A percentile compares a stretch with the other conserved stretches of the same genome.
Evolutionary conservation across 805 yeast species (phyloP).

Genomic region (Yamadazyma laniorum): DNA sequence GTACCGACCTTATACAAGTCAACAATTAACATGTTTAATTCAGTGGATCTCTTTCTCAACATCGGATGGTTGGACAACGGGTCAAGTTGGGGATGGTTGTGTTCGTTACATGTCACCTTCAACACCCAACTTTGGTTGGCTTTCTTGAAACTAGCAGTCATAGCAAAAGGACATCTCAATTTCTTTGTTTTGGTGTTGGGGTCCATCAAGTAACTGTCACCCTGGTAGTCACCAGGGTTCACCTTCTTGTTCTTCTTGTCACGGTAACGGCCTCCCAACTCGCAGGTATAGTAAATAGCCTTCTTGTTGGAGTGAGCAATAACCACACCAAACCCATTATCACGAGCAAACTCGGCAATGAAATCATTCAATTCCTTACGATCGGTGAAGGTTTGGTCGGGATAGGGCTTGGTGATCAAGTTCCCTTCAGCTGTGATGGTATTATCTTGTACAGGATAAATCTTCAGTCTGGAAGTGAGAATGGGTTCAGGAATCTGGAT

Average conservation of each 20-base stretch:
- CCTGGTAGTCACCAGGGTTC: slow-evolving; percentile 21
- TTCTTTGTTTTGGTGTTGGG: slow-evolving; percentile 48
- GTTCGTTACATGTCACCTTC: slow-evolving; percentile 53
- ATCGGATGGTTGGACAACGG: slow-evolving; percentile 56
- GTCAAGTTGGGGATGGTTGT: slow-evolving; percentile 57
- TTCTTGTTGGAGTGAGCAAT: slow-evolving; percentile 58
- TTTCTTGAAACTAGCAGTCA: slow-evolving; percentile 55
- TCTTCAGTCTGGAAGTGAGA: slow-evolving; percentile 40
- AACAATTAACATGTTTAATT: slow-evolving; percentile 49
- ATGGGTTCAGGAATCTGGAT: slow-evolving; percentile 48
- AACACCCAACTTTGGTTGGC: slow-evolving; percentile 51
- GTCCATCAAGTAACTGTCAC: slow-evolving; percentile 36
- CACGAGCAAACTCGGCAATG: slow-evolving; percentile 54
- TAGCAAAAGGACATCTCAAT: slow-evolving; percentile 56
- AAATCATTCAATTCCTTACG: slow-evolving; percentile 52
- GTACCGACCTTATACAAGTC: slow-evolving; percentile 55
- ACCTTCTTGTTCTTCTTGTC: slow-evolving; percentile 42
- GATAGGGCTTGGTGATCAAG: slow-evolving; percentile 52
- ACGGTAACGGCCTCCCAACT: slow-evolving; percentile 55
- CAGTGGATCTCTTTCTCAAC: slow-evolving; percentile 53
- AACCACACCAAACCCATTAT: slow-evolving; percentile 58
- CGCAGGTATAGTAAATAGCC: slow-evolving; percentile 60
- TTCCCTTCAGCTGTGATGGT: slow-evolving; percentile 49
- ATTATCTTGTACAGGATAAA: slow-evolving; percentile 43
- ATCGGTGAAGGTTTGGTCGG: slow-evolving; percentile 50